Base-by-base conservation (phyloP, 164 flowering plant species). In the Paratinospora sagittata region DNA sequence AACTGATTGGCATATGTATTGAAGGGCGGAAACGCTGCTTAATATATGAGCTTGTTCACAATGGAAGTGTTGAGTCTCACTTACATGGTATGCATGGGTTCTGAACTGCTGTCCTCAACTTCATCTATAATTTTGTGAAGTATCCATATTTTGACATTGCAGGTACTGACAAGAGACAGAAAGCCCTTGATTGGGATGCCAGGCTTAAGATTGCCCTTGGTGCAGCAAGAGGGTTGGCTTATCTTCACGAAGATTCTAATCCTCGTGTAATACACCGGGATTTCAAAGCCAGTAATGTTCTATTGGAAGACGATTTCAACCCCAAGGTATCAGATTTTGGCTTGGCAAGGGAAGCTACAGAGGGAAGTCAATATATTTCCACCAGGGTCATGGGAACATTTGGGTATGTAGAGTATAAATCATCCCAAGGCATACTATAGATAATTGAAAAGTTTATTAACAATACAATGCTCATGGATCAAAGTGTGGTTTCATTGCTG, bases 291-390 rank as follows among this genome's bases (percentile, higher is more conserved):
- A 87, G 96, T 75, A 96, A 96, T 81, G 89, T 95, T 74, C 75
- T 95, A 58, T 72, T 95, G 63, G 96, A 92, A 79, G 87, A 83
- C 70, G 99, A 95, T 71, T 95, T 87, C 72, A 95, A 97, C 60
- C 98, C 99, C 17, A 95, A 91, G 81, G 98, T 95, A 55, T 91
- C 99, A 41, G 99, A 95, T 82, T 95, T 95, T 82, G 99, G 99
- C 37, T 76, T 95, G 84, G 99, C 99, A 67, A 86, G 91, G 78
- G 92, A 89, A 80, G 96, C 96, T 16, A 84, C 91, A 8, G 94
- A 89, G 79, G 90, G 90, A 78, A 86, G 88, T 70, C 82, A 78
- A 41, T 90, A 85, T 74, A 80, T 90, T 71, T 90, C 96, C 26
- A 90, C 96, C 26, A 82, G 89, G n/a, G 92, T 90, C 72, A 87